Evolutionary conservation across 148 eudicot genomes (phyloP), one percentile per base, ranked within the genome.

Genomic region (Cornus florida): DNA sequence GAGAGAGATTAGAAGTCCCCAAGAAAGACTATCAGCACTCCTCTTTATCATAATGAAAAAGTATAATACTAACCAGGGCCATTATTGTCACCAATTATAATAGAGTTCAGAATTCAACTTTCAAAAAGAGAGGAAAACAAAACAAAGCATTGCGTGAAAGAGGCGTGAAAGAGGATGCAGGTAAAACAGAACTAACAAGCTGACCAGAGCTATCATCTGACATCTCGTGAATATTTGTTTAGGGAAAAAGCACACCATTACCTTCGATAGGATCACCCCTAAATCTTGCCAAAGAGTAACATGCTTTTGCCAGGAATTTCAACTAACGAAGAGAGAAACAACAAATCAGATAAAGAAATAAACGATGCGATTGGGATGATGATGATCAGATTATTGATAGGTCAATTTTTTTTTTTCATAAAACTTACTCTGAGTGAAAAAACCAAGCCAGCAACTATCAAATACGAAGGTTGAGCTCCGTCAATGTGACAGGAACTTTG

Each of bases 211-310:
- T 57, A 72, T 24, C 35, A 43, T 41, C 41, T 56, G 41, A 23
- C 39, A 53, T 69, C 10, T 53, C 31, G 69, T 68, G 73, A 67
- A 68, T 50, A 33, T 76, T 67, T n/a, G 53, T 41, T 6, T 46
- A n/a, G 46, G 38, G 41, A 35, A 59, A 74, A 7, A 73, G 50
- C 33, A 38, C 57, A 10, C n/a, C 64, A 57, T 31, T 77, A 93
- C 98, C 98, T 95, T 97, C 31, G 98, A 95, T 74, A 95, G 81
- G 83, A 95, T 95, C 97, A 79, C 93, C 98, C 83, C 84, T 81
- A 87, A 90, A 95, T 73, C 84, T 89, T 76, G 98, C 86, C 89
- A 89, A 80, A 41, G 98, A 90, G 82, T 93, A 95, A 23, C 96
- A 90, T 17, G 98, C 98, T 82, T 93, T 95, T 64, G 96, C 83